Conservation (phyloP, 768 basidiomycete genomes). For the Mycena amicta region DNA sequence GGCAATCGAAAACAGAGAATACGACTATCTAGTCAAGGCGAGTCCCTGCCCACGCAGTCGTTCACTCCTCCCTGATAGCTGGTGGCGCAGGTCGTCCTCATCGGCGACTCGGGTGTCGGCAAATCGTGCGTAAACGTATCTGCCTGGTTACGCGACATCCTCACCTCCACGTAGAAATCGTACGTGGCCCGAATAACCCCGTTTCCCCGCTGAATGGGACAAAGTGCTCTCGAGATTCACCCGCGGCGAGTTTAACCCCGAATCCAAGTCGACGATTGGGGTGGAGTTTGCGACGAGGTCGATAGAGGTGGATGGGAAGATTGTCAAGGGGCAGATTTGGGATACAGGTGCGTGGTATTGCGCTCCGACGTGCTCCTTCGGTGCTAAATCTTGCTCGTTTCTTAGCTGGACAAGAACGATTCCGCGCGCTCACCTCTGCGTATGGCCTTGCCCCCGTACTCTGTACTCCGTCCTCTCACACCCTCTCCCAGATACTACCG, state of each 20-base stretch:
- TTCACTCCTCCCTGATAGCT: not conserved
- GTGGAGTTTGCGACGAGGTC: not conserved
- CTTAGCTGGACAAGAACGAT: not conserved
- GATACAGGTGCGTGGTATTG: not conserved
- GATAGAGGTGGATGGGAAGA: not conserved
- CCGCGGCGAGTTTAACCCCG: conserved; percentile 1
- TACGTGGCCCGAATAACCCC: not conserved
- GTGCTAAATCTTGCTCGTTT: not conserved
- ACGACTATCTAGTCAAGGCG: not conserved
- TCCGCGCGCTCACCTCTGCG: conserved; percentile 1
- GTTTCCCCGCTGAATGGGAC: not conserved
- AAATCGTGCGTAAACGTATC: not conserved
- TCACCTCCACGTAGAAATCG: not conserved
- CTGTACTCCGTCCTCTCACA: not conserved
- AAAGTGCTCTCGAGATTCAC: not conserved
- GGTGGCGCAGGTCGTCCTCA: not conserved
- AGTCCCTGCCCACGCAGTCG: not conserved
- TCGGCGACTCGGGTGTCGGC: not conserved
- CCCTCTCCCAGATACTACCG: not conserved
- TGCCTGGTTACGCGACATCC: not conserved
- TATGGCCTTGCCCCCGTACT: not conserved
- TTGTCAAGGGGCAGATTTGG: conserved; percentile 1
- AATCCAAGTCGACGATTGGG: not conserved
- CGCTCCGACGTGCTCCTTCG: not conserved
- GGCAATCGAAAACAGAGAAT: not conserved